Evolutionary conservation across 768 basidiomycete species (phyloP).

Genomic region (Omphalotus guepiniiformis): DNA sequence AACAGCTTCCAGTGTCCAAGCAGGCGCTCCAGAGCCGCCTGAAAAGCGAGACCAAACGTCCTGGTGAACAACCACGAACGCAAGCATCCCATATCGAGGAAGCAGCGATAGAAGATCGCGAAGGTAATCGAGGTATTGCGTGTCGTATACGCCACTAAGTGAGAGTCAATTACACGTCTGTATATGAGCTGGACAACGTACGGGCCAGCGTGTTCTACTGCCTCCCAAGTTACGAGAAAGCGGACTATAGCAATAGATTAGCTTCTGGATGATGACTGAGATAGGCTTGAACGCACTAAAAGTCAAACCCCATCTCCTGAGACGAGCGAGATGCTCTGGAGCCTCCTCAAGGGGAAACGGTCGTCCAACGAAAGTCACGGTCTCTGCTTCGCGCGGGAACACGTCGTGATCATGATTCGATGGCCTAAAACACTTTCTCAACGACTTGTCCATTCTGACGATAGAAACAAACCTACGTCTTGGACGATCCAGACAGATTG

Average conservation of each 20-base stretch:
- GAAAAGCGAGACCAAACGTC: conserved; percentile 96
- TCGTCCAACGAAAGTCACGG: conserved; percentile 81
- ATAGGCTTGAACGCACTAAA: conserved; percentile 54
- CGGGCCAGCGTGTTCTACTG: conserved; percentile 91
- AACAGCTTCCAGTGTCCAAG: conserved; percentile 85
- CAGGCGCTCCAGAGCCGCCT: conserved; percentile 94
- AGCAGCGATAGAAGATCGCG: conserved; percentile 62
- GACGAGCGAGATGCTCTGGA: conserved; percentile 72
- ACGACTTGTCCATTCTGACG: neutral
- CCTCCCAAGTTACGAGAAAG: conserved; percentile 96
- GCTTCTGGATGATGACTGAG: neutral
- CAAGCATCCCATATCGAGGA: conserved; percentile 66
- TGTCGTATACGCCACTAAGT: conserved; percentile 76
- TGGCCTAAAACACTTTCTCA: conserved; percentile 41
- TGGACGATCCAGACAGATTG: conserved; percentile 79
- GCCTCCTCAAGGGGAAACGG: conserved; percentile 93
- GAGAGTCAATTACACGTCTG: conserved; percentile 4
- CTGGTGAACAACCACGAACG: conserved; percentile 84
- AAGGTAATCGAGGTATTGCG: conserved; percentile 78
- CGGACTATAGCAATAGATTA: conserved; percentile 48
- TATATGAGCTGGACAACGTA: conserved; percentile 36
- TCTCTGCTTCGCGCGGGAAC: conserved; percentile 61
- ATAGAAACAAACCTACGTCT: conserved; percentile 58
- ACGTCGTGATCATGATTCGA: conserved; percentile 59
- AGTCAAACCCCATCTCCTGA: conserved; percentile 84